Evolutionary conservation across 495 filamentous ascomycete species (phyloP).

Genomic region (Aspergillus steynii): DNA sequence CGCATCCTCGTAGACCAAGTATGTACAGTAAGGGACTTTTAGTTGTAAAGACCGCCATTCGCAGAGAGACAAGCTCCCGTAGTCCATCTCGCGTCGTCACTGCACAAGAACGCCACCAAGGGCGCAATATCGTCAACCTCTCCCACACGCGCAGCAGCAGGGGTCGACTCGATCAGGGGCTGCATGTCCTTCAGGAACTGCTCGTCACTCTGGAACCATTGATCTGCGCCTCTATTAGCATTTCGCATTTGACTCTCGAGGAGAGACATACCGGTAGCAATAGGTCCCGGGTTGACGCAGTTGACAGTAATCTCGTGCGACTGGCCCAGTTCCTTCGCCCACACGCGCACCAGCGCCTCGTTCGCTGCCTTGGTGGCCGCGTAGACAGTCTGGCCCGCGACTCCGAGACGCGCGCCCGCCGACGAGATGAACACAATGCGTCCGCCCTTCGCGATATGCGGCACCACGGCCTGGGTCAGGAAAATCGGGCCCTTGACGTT

Average conservation of each 20-base stretch:
- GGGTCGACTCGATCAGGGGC: conserved; percentile 13
- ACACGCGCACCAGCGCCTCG: conserved; percentile 23
- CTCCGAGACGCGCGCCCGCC: conserved; percentile 11
- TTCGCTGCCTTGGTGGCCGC: conserved; percentile 22
- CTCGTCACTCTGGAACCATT: conserved; percentile 18
- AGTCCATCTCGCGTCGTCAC: background rate
- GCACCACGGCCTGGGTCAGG: conserved; percentile 23
- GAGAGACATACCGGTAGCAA: conserved; percentile 24
- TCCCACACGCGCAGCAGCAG: background rate
- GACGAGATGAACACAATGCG: conserved; percentile 11
- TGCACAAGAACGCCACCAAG: background rate
- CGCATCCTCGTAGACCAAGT: too few species aligned
- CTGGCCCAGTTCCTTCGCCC: conserved; percentile 28
- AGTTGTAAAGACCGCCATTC: background rate
- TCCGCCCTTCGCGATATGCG: conserved; percentile 6
- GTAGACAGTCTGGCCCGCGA: conserved; percentile 18
- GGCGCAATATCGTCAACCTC: background rate
- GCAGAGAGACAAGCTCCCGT: background rate
- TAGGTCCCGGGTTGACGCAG: conserved; percentile 26
- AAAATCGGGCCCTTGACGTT: conserved; percentile 23
- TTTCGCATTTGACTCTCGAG: background rate
- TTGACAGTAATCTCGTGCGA: conserved; percentile 25
- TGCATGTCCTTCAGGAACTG: conserved; percentile 17
- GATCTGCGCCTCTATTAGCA: conserved; percentile 2
- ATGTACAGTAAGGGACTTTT: background rate